Evolutionary conservation across 2,329 filamentous ascomycete genomes (phyloP).

Genomic region (Cordyceps tenuipes): DNA sequence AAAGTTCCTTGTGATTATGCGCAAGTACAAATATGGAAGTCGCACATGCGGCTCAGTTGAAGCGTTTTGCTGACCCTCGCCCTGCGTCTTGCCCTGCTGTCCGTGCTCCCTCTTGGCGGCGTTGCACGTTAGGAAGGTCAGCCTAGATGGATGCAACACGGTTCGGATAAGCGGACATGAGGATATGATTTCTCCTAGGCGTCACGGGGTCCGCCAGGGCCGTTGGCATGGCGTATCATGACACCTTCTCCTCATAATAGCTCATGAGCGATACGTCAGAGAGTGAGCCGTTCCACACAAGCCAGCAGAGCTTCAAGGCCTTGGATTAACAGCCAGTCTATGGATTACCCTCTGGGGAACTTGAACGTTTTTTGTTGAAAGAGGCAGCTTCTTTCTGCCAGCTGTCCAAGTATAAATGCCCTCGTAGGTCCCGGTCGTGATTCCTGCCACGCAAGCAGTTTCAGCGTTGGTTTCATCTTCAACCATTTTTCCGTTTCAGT

Average conservation of each 20-base stretch:
- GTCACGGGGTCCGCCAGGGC: not conserved
- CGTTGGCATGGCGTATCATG: not conserved
- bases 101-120: not conserved
- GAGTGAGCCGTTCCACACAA: too few relatives aligned
- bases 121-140: not conserved
- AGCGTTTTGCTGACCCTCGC: not conserved
- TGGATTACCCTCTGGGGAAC: too few relatives aligned
- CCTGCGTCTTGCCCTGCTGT: not conserved
- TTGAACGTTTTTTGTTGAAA: too few relatives aligned
- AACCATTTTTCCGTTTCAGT: too few relatives aligned
- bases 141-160: not conserved
- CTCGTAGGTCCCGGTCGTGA: too few relatives aligned
- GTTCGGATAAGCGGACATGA: not conserved
- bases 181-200: not conserved
- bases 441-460: too few relatives aligned
- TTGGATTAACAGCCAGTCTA: too few relatives aligned
- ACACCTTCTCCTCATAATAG: conserved; percentile 6
- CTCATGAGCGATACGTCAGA: not conserved
- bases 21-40: not conserved
- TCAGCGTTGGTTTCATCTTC: too few relatives aligned
- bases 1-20: too few relatives aligned
- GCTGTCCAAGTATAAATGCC: too few relatives aligned
- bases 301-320: too few relatives aligned
- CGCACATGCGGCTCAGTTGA: not conserved
- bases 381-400: too few relatives aligned